Base-by-base conservation (phyloP, 2,329 filamentous ascomycete species). In the Biscogniauxia marginata region DNA sequence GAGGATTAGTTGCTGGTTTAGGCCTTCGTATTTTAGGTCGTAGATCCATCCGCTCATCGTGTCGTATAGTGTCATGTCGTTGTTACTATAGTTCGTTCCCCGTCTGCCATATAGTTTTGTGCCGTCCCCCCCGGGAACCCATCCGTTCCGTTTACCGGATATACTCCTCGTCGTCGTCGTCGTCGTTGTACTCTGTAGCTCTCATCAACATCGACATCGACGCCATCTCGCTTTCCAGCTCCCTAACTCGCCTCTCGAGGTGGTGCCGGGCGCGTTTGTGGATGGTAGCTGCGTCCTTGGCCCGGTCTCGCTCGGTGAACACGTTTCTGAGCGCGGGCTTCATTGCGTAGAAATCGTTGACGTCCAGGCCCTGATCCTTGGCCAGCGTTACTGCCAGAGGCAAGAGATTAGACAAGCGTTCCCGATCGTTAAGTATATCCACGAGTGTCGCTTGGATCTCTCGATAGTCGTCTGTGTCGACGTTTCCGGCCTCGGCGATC, bases 311-410 rank as follows among this genome's bases (percentile, higher is more conserved):
- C 16, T 61, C 61, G 1, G 39, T 8, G 8, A 65, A 19, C 18
- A 63, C 50, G 2, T 55, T 57, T 7, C 49, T 24, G 1, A 65
- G 47, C 8, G 47, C 57, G 21, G 39, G 34, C 13, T 48, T 49
- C 2, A 63, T 50, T 6, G 25, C 30, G 22, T 55, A 46, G n/a
- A 56, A 50, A 44, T 63, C 52, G 11, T 50, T 24, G 4, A 53
- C 13, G n/a, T 59, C 52, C 3, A 63, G 11, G 7, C 55, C 55
- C 39, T 63, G 62, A 23, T 67, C 61, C 24, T 46, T 45, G 11
- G 66, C 63, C 16, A 69, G 44, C 7, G 50, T 53, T 2, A 51
- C n/a, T 4, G 64, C 65, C 1, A 67, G 43, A 1, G 65, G 64
- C 4, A 60, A 39, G 4, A 65, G 56, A 1, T 57, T 55, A 2